A percentile compares a stretch with the other conserved stretches of the same genome.
Conservation (phyloP, 768 basidiomycete genomes). For the Leccinum boreale region DNA sequence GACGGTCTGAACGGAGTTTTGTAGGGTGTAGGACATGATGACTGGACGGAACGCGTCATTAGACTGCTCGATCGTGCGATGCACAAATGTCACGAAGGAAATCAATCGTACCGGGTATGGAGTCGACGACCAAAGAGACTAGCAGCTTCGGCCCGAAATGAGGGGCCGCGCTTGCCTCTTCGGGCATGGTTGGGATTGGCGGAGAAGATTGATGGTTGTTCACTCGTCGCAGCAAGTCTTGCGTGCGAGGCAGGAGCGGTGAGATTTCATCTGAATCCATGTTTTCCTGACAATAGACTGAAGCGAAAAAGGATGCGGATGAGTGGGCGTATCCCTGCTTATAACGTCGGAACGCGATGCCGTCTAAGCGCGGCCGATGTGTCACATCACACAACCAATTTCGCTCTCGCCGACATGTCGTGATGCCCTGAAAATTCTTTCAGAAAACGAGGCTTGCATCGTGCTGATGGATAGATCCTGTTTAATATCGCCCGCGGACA, state of each 20-base stretch:
- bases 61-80: neutral
- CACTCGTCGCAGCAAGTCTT: constrained; percentile 5
- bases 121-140: constrained; percentile 50
- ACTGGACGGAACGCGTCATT: constrained; percentile 38
- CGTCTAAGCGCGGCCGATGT: constrained; percentile 7
- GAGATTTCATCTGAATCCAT: constrained; percentile 28
- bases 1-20: constrained; percentile 70
- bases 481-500: neutral
- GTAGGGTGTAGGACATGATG: constrained; percentile 66
- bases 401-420: neutral
- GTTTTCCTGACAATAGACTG: constrained; percentile 7
- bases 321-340: constrained; percentile 3
- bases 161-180: constrained; percentile 28
- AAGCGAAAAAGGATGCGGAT: constrained; percentile 4
- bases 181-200: constrained; percentile 17
- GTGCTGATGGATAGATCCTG: constrained; percentile 21
- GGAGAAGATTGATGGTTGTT: constrained; percentile 5
- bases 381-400: neutral
- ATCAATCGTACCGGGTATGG: constrained; percentile 48
- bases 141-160: constrained; percentile 36
- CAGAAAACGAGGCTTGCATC: constrained; percentile 27
- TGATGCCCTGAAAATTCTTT: constrained; percentile 2
- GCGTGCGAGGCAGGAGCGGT: constrained; percentile 28
- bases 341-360: constrained; percentile 9
- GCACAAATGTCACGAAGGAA: neutral